Evolutionary conservation across 768 basidiomycete species (phyloP).

Genomic region (Tremella yokohamensis): DNA sequence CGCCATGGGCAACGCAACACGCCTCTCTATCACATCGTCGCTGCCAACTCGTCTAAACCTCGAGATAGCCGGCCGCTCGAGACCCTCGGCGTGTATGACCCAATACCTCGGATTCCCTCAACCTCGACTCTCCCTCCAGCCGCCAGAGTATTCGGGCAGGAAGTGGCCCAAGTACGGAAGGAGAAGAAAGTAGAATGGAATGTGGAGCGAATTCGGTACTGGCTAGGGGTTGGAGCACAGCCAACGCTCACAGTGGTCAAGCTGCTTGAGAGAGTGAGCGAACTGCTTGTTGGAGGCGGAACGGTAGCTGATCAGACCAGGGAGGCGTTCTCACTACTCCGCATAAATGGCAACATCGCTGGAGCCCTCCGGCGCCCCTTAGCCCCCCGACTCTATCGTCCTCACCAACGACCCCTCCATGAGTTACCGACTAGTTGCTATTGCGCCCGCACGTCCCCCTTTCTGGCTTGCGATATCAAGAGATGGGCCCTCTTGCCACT

Average conservation of each 20-base stretch:
- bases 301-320: slow-evolving; percentile 13
- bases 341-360: slow-evolving; percentile 44
- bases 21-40: slow-evolving; percentile 80
- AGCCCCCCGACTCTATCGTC: background rate
- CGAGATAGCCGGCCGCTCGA: slow-evolving; percentile 85
- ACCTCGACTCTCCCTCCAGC: slow-evolving; percentile 15
- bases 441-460: too few relatives aligned
- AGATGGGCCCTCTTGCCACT: too few relatives aligned
- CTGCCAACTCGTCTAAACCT: slow-evolving; percentile 65
- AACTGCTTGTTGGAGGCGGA: background rate
- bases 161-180: slow-evolving; percentile 50
- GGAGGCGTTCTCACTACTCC: slow-evolving; percentile 38
- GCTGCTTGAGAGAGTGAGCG: slow-evolving; percentile 72
- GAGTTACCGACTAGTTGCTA: too few relatives aligned
- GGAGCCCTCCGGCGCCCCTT: slow-evolving; percentile 10
- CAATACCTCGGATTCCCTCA: slow-evolving; percentile 52
- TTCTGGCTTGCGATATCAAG: too few relatives aligned
- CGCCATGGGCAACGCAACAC: slow-evolving; percentile 72
- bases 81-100: slow-evolving; percentile 78
- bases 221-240: slow-evolving; percentile 78
- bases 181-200: slow-evolving; percentile 83
- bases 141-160: slow-evolving; percentile 52
- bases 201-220: slow-evolving; percentile 80
- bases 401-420: too few relatives aligned
- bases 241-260: slow-evolving; percentile 74